Conservation (phyloP, 2,329 filamentous ascomycete genomes). For the Dothideomycetes sp. region DNA sequence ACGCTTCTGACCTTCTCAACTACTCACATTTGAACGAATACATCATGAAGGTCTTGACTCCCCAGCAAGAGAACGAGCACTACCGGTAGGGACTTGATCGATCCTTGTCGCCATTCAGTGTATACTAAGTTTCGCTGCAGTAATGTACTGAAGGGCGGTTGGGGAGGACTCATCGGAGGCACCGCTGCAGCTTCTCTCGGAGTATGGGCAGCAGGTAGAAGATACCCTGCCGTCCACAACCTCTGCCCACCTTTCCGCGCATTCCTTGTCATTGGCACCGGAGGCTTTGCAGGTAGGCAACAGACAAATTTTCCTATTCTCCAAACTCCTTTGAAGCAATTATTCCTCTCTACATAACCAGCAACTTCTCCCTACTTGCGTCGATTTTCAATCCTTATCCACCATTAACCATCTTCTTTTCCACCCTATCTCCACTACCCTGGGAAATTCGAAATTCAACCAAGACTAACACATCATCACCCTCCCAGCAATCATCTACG, state of each 20-base stretch:
- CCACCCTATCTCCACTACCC: too few species aligned
- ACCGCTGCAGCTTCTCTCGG: background rate
- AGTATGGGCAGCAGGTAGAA: background rate
- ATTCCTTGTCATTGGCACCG: background rate
- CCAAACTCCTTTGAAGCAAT: background rate
- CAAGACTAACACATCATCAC: background rate
- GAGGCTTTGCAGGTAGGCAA: background rate
- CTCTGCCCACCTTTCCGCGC: background rate
- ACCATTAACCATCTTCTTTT: background rate
- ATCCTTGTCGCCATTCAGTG: background rate
- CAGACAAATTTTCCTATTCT: background rate
- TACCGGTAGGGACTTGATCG: background rate
- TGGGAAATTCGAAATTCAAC: too few species aligned
- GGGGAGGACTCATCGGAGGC: background rate
- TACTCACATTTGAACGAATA: background rate
- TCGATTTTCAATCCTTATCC: background rate
- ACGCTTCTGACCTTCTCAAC: too few species aligned
- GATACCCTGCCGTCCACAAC: background rate
- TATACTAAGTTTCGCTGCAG: background rate
- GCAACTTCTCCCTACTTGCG: too few species aligned
- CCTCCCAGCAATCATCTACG: constrained; percentile 1
- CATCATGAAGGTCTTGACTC: background rate
- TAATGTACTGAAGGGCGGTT: background rate
- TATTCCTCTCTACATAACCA: too few species aligned
- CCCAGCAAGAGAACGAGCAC: background rate